Base-by-base conservation (phyloP, 2,329 filamentous ascomycete genomes). In the Dactylellina parvicollis region DNA sequence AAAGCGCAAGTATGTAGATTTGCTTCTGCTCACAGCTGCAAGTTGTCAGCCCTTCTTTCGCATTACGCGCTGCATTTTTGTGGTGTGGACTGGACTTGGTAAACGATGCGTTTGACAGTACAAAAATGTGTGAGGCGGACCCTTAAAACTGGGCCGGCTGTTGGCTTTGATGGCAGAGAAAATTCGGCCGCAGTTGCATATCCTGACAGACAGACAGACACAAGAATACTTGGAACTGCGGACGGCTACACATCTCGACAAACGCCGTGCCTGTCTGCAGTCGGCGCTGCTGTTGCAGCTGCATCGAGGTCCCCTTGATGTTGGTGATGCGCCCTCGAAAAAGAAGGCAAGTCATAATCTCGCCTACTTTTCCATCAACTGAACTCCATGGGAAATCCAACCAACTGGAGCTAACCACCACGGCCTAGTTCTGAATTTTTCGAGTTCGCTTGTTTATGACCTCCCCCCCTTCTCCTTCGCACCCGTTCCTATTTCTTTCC, bases 261-360 rank as follows among this genome's bases (percentile, higher is more conserved):
- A 52, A 72, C 56, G 18, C 14, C 34, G 24, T 54, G 22, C 28
- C 16, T 38, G 52, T 16, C 40, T 65, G 42, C 57, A 59, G 59
- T 59, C 47, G 56, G 47, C 49, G 66, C 67, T 52, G 66, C 67
- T 52, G 59, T 52, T 52, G 60, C 55, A 66, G 60, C 69, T 66
- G 54, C 47, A 65, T 66, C 67, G 59, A 59, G 66, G 59, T 38
- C 47, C 67, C 67, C 69, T 66, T 73, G 59, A 52, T 59, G 59
- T 24, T 56, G 59, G 34, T 59, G 60, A 60, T 72, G 59, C 46
- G 67, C 60, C 67, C 60, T 26, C 54, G 52, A 65, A 38, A 65
- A 61, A 73, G 69, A 65, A 73, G 60, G 69, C 60, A 65, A 72
- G 67, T 56, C 61, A 65, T 73, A 61, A 73, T 73, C 60, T 73